phyloP scores from a whole-genome alignment of 768 basidiomycete genomes.

The Lyophyllum shimeji region DNA sequence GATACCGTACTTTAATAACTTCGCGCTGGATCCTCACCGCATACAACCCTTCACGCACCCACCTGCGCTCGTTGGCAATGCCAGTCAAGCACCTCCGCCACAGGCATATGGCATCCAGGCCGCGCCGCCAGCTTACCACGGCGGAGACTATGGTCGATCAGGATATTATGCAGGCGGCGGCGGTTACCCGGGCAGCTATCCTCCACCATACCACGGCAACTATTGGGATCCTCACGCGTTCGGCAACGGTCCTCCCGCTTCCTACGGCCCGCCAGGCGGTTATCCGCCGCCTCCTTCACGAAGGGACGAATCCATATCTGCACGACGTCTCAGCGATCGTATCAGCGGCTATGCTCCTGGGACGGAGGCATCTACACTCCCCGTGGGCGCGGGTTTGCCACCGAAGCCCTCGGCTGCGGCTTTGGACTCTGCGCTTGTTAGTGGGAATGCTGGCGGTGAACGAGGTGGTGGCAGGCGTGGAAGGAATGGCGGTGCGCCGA shows the following conservation, averaged over 20 bases:
- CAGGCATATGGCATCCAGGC: slow-evolving; percentile 85
- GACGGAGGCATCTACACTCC: slow-evolving; percentile 42
- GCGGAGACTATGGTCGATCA: slow-evolving; percentile 34
- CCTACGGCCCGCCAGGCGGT: slow-evolving; percentile 34
- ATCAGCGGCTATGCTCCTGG: slow-evolving; percentile 73
- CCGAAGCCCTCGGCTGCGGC: slow-evolving; percentile 68
- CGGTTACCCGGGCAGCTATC: slow-evolving; percentile 39
- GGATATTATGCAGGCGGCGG: slow-evolving; percentile 34
- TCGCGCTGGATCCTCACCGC: slow-evolving; percentile 92
- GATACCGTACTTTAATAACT: slow-evolving; percentile 93
- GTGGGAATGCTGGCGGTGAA: slow-evolving; percentile 44
- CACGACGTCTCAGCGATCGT: slow-evolving; percentile 73
- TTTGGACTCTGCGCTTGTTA: slow-evolving; percentile 50
- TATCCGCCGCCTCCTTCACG: slow-evolving; percentile 43
- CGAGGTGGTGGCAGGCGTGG: slow-evolving; percentile 36
- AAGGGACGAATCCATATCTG: slow-evolving; percentile 58
- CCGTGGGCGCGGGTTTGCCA: slow-evolving; percentile 73
- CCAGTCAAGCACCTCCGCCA: slow-evolving; percentile 70
- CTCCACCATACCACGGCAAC: slow-evolving; percentile 41
- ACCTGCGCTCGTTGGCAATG: slow-evolving; percentile 64
- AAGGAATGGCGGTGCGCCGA: slow-evolving; percentile 32
- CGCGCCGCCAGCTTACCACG: slow-evolving; percentile 46
- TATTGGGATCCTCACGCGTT: slow-evolving; percentile 46
- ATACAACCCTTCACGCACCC: slow-evolving; percentile 85
- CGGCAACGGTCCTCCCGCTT: slow-evolving; percentile 30